Percentiles rank a stretch among this genome's conserved stretches.
Evolutionary conservation across 2,329 filamentous ascomycete species (phyloP).

Genomic region (Coniochaeta hoffmannii): DNA sequence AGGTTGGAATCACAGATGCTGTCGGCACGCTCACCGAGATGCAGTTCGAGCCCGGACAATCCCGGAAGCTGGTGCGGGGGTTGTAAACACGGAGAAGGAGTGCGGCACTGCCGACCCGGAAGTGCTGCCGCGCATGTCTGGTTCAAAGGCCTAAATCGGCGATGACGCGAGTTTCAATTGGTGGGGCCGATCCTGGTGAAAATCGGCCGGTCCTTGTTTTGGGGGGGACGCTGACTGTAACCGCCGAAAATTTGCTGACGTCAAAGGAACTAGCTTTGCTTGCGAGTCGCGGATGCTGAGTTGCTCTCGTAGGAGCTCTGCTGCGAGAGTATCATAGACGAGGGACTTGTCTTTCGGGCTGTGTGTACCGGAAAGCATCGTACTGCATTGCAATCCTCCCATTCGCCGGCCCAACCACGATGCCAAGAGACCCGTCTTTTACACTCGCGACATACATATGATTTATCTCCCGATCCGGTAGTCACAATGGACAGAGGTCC

Average conservation of each 20-base stretch:
- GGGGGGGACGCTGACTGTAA: background rate
- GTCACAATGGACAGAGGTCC: background rate
- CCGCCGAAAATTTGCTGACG: background rate
- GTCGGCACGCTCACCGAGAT: background rate
- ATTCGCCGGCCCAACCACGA: background rate
- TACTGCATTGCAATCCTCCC: background rate
- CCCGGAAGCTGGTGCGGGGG: background rate
- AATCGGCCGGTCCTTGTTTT: no score
- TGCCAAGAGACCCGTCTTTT: background rate
- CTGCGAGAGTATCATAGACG: background rate
- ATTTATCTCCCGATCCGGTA: background rate
- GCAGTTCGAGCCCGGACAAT: background rate
- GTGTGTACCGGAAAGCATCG: background rate
- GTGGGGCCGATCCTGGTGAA: background rate
- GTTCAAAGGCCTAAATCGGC: background rate
- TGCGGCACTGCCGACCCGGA: background rate
- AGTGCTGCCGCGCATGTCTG: background rate
- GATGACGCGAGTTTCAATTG: background rate
- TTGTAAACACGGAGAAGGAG: background rate
- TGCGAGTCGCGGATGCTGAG: background rate
- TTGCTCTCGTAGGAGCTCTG: background rate
- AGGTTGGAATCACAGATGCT: background rate
- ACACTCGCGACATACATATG: background rate
- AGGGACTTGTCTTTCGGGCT: background rate
- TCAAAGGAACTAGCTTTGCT: background rate